A percentile compares a stretch with the other conserved stretches of the same genome.
Evolutionary conservation across 2,329 filamentous ascomycete species (phyloP).

Genomic region (Neofusicoccum sp.): DNA sequence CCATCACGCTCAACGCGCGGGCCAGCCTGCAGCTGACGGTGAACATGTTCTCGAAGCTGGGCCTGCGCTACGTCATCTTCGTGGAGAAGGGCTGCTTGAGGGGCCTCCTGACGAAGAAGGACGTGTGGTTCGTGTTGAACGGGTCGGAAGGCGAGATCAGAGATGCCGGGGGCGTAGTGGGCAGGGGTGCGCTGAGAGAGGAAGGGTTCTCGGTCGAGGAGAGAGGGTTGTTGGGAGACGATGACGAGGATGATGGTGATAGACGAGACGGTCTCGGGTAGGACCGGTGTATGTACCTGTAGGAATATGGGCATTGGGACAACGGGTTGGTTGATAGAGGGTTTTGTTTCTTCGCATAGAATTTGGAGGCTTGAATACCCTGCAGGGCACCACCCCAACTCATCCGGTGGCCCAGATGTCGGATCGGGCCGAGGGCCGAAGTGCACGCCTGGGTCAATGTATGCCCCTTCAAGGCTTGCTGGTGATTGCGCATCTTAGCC

Average conservation of each 20-base stretch:
- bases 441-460: too few species aligned
- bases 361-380: neutral
- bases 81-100: constrained; percentile 78
- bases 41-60: constrained; percentile 92
- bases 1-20: constrained; percentile 80
- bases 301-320: neutral
- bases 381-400: too few species aligned
- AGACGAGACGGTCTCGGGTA: neutral
- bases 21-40: constrained; percentile 82
- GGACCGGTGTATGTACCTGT: neutral
- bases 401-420: too few species aligned
- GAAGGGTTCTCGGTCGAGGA: constrained; percentile 40
- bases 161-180: constrained; percentile 28
- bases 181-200: constrained; percentile 38
- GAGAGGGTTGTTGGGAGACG: constrained; percentile 38
- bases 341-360: neutral
- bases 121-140: constrained; percentile 91
- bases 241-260: constrained; percentile 8
- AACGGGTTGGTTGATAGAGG: neutral
- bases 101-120: constrained; percentile 94
- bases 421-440: too few species aligned
- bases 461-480: too few species aligned
- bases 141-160: constrained; percentile 58
- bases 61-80: constrained; percentile 87
- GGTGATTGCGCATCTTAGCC: too few species aligned